phyloP scores from a whole-genome alignment of 2,329 filamentous ascomycete species.

The Clonostachys chloroleuca region DNA sequence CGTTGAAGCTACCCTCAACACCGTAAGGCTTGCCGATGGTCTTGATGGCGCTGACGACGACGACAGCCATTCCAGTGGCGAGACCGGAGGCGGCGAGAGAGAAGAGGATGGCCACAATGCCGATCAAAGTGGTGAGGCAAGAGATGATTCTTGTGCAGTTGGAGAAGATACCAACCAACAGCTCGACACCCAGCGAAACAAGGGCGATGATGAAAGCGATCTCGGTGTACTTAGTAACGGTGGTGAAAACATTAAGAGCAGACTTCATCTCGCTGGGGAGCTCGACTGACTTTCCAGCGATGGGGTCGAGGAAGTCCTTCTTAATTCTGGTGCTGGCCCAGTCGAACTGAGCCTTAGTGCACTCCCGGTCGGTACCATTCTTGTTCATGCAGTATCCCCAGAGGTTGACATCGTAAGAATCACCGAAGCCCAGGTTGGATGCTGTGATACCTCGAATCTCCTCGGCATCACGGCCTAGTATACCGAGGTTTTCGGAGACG shows the following conservation, averaged over 20 bases:
- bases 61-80: slow-evolving; percentile 67
- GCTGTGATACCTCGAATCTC: slow-evolving; percentile 39
- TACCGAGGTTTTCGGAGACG: slow-evolving; percentile 13
- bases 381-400: slow-evolving; percentile 78
- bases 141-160: slow-evolving; percentile 79
- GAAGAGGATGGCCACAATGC: slow-evolving; percentile 52
- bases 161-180: slow-evolving; percentile 76
- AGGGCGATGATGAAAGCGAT: slow-evolving; percentile 75
- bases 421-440: slow-evolving; percentile 56
- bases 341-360: slow-evolving; percentile 66
- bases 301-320: slow-evolving; percentile 49
- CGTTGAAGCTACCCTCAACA: slow-evolving; percentile 63
- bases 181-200: slow-evolving; percentile 62
- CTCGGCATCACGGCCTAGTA: slow-evolving; percentile 4
- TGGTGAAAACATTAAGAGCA: slow-evolving; percentile 69
- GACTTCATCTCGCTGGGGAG: slow-evolving; percentile 64
- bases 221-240: slow-evolving; percentile 77
- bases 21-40: slow-evolving; percentile 60
- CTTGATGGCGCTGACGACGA: slow-evolving; percentile 67
- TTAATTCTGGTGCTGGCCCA: slow-evolving; percentile 75
- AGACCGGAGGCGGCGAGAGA: slow-evolving; percentile 64
- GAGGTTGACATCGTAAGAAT: slow-evolving; percentile 77
- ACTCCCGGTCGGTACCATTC: slow-evolving; percentile 47
- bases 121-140: slow-evolving; percentile 76
- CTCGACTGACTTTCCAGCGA: slow-evolving; percentile 45